phyloP scores from a whole-genome alignment of 73 alveolate species.

The Stentor coeruleus region DNA sequence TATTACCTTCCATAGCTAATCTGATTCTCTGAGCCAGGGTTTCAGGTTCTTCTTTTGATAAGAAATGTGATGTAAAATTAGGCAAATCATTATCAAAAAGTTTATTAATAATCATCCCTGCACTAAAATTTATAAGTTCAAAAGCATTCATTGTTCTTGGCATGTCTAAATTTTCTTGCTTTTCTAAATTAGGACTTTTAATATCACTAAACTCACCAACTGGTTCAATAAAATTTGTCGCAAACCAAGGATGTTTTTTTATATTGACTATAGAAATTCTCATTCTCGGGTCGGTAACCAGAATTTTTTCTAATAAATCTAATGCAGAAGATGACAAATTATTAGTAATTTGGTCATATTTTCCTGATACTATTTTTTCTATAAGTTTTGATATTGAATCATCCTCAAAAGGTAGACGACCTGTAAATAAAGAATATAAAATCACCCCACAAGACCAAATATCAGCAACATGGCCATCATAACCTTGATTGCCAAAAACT shows the following conservation, averaged over 20 bases:
- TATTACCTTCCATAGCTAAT: not conserved
- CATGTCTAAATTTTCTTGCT: not conserved
- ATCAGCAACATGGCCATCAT: slow-evolving; percentile 20
- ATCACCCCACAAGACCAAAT: slow-evolving; percentile 37
- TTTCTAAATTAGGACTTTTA: not conserved
- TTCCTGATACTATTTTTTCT: not conserved
- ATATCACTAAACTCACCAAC: not conserved
- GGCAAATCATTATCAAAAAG: not conserved
- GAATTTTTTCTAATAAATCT: not conserved
- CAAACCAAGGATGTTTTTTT: slow-evolving; percentile 42
- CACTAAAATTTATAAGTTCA: not conserved
- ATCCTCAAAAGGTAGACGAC: not conserved
- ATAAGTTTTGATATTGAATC: not conserved
- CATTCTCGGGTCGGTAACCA: not conserved
- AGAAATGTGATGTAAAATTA: not conserved
- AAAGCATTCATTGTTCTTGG: not conserved
- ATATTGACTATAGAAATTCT: not conserved
- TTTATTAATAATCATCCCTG: not conserved
- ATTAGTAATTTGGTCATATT: not conserved
- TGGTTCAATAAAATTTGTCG: not conserved
- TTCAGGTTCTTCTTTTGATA: slow-evolving; percentile 4
- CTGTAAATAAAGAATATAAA: slow-evolving; percentile 27
- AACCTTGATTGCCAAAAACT: no score
- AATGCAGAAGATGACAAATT: not conserved
- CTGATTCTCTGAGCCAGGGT: not conserved